Conservation (phyloP, 2,329 filamentous ascomycete species). For the Didymella glomerata region DNA sequence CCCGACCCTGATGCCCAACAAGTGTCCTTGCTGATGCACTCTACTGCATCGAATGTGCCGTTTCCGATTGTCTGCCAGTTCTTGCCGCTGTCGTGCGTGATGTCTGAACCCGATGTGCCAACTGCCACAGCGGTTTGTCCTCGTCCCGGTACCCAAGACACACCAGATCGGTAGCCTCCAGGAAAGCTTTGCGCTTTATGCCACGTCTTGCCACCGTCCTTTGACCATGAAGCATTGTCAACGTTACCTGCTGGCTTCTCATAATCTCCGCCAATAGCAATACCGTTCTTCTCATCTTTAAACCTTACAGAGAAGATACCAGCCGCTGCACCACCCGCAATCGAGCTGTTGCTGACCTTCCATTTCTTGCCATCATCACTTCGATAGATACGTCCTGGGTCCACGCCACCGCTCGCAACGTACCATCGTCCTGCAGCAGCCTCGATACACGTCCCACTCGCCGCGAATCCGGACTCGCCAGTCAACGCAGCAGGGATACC, state of each 20-base stretch:
- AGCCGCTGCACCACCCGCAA: conserved; percentile 37
- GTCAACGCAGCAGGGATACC: conserved; percentile 32
- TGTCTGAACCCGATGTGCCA: conserved; percentile 39
- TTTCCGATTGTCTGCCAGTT: conserved; percentile 38
- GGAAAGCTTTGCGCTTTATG: conserved; percentile 32
- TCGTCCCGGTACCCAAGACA: conserved; percentile 35
- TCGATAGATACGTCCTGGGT: conserved; percentile 37
- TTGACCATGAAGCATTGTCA: conserved; percentile 37
- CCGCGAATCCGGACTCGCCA: conserved; percentile 40
- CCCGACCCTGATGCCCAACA: conserved; percentile 42
- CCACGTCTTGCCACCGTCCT: conserved; percentile 37
- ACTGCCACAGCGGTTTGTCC: conserved; percentile 33
- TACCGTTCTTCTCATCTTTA: conserved; percentile 32
- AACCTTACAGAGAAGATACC: conserved; percentile 44
- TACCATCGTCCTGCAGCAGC: conserved; percentile 41
- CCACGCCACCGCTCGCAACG: conserved; percentile 37
- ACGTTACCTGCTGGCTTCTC: conserved; percentile 31
- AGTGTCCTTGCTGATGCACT: conserved; percentile 27
- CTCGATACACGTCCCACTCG: conserved; percentile 40
- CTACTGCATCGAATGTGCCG: conserved; percentile 41
- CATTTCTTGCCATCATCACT: conserved; percentile 29
- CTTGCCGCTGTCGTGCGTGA: conserved; percentile 40
- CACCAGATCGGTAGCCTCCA: conserved; percentile 39
- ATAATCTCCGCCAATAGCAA: conserved; percentile 42
- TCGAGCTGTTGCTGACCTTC: conserved; percentile 32